phyloP scores from a whole-genome alignment of 2,329 filamentous ascomycete genomes.

The Tolypocladium paradoxum region DNA sequence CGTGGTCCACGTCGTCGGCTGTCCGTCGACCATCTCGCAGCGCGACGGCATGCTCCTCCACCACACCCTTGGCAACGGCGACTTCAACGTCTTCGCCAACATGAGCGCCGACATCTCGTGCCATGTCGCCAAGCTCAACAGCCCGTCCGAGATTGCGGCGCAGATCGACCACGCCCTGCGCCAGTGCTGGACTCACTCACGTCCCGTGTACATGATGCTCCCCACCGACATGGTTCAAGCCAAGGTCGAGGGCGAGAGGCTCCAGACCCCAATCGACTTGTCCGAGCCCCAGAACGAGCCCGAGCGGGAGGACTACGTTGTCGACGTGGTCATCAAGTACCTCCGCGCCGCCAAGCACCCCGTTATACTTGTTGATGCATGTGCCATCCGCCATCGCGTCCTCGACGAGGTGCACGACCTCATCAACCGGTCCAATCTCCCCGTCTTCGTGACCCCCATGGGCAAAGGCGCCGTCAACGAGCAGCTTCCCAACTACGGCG shows the following conservation, averaged over 20 bases:
- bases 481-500: slow-evolving; percentile 62
- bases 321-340: slow-evolving; percentile 64
- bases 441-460: slow-evolving; percentile 84
- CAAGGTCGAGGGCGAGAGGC: slow-evolving; percentile 62
- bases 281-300: slow-evolving; percentile 52
- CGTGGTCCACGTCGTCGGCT: slow-evolving; percentile 57
- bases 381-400: slow-evolving; percentile 66
- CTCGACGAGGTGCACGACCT: slow-evolving; percentile 62
- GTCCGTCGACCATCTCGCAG: slow-evolving; percentile 37
- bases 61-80: slow-evolving; percentile 65
- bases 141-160: slow-evolving; percentile 56
- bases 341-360: slow-evolving; percentile 64
- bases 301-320: slow-evolving; percentile 71
- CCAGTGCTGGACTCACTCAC: slow-evolving; percentile 61
- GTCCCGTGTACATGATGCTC: slow-evolving; percentile 75
- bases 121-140: slow-evolving; percentile 58
- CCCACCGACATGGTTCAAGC: slow-evolving; percentile 71
- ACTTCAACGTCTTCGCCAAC: slow-evolving; percentile 72
- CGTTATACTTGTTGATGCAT: slow-evolving; percentile 73
- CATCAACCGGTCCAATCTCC: slow-evolving; percentile 61
- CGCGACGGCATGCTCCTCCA: slow-evolving; percentile 42
- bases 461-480: slow-evolving; percentile 80
- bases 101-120: slow-evolving; percentile 67
- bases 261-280: slow-evolving; percentile 62
- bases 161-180: slow-evolving; percentile 70